These are phyloP conservation scores for Zostera marina DNA, from an alignment of 116 monocot species.

Conservation along the genomic window DNA sequence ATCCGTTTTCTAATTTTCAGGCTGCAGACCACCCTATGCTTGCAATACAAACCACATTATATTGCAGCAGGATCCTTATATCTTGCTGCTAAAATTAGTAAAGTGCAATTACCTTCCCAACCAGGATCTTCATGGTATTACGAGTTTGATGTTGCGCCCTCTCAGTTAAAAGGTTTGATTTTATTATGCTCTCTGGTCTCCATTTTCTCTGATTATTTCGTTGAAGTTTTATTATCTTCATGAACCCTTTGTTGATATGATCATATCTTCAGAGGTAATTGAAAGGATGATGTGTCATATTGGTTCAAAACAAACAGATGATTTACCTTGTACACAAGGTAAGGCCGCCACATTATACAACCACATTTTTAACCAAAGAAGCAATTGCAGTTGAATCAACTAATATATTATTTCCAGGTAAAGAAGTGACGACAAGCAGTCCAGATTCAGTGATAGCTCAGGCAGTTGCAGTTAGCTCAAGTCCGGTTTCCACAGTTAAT, in stretches of 20 bases:
- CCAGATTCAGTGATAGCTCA: slow-evolving; percentile 43
- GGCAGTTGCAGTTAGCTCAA: slow-evolving; percentile 15
- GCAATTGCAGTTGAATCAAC: slow-evolving; percentile 7
- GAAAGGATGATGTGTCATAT: slow-evolving; percentile 36
- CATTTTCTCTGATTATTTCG: background rate
- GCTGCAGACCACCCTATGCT: slow-evolving; percentile 69
- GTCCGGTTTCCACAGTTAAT: slow-evolving; percentile 9
- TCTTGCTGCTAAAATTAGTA: slow-evolving; percentile 72
- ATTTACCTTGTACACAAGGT: slow-evolving; percentile 2
- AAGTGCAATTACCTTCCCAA: slow-evolving; percentile 68
- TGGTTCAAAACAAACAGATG: slow-evolving; percentile 12
- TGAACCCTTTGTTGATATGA: background rate
- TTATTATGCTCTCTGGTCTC: background rate
- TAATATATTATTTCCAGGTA: slow-evolving; percentile 5
- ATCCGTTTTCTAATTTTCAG: slow-evolving; percentile 20
- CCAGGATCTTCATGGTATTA: slow-evolving; percentile 79
- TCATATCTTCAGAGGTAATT: slow-evolving; percentile 26
- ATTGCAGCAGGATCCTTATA: slow-evolving; percentile 87
- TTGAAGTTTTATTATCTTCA: background rate
- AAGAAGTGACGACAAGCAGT: slow-evolving; percentile 22
- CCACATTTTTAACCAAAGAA: slow-evolving; percentile 4
- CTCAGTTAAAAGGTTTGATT: slow-evolving; percentile 56
- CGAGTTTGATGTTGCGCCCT: slow-evolving; percentile 72
- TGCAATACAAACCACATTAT: slow-evolving; percentile 83
- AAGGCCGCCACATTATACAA: slow-evolving; percentile 3